Base-by-base conservation (phyloP, 2,329 filamentous ascomycete species). In the Rutstroemia sp. region DNA sequence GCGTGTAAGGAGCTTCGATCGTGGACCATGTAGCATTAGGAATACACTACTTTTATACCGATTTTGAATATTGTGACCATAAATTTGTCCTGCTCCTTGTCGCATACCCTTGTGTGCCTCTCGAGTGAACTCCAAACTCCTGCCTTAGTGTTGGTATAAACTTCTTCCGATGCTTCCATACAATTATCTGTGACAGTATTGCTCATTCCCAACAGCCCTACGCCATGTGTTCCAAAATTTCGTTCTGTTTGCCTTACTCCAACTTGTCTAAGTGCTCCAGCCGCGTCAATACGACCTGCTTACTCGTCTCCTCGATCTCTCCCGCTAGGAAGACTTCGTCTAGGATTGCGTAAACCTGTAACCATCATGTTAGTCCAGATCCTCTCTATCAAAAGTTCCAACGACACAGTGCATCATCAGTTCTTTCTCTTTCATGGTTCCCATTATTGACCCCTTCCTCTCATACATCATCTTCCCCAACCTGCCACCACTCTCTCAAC, bases 291-390 rank as follows among this genome's bases (percentile, higher is more conserved):
- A 99, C 94, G 34, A 97, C 94, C 74, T 97, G 92, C 74, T 97
- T 99, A 71, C 90, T 96, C 60, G 92, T 97, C 80, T 99, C 94
- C 75, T 99, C 91, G 59, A 99, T 96, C 79, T 99, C 94, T 17
- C 94, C 94, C 0, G 94, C 94, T 59, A 99, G 76, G 72, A 99
- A 99, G 19, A 99, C 94, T 76, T 99, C 94, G 70, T 99, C 94
- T 27, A 99, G 83, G 61, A 99, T 99, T 49, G 94, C 94, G 73
- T 99, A 99, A 62, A 99, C 92, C 83, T 87, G 64, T 51, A 21
- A 58, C 40, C 46, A n/a, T 34, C 16, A 57, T 17, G 53, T 49
- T 12, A 50, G 30, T 44, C 51, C 42, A 27, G 36, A 45, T 52
- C 48, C 23, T 45, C 49, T 10, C 9, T 10, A 30, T 30, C 6